Percentiles rank a stretch among this genome's conserved stretches.
phyloP scores from a whole-genome alignment of 768 basidiomycete species.

The Termitomyces sp. region DNA sequence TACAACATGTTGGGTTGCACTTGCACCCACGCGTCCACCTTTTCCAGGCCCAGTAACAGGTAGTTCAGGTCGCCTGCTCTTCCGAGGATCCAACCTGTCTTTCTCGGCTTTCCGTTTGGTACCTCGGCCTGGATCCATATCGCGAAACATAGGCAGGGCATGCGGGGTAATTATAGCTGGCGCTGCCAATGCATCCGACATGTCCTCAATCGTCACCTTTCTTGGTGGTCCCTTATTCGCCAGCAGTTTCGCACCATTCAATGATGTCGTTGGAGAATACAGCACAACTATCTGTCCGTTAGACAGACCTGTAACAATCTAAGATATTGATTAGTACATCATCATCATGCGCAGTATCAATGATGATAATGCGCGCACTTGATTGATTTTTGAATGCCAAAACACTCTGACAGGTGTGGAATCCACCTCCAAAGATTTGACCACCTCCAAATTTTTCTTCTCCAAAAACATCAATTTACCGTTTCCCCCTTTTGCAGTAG shows the following conservation, averaged over 20 bases:
- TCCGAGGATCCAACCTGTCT: conserved; percentile 82
- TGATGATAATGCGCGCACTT: conserved; percentile 44
- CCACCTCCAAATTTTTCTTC: conserved; percentile 64
- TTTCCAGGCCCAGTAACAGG: conserved; percentile 91
- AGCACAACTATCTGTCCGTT: conserved; percentile 85
- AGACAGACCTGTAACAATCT: conserved; percentile 87
- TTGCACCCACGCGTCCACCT: conserved; percentile 93
- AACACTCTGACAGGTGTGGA: conserved; percentile 82
- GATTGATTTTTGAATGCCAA: conserved; percentile 98
- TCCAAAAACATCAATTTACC: conserved; percentile 73
- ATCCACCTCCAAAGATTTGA: conserved; percentile 61
- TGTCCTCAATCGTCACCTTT: conserved; percentile 79
- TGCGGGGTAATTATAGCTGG: conserved; percentile 92
- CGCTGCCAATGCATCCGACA: conserved; percentile 79
- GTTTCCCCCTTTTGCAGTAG: conserved; percentile 56
- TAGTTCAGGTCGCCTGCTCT: conserved; percentile 87
- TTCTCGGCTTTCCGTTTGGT: conserved; percentile 89
- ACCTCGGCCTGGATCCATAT: conserved; percentile 65
- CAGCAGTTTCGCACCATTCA: conserved; percentile 88
- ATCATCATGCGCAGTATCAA: conserved; percentile 1
- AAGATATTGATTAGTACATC: conserved; percentile 6
- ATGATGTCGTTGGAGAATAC: conserved; percentile 86
- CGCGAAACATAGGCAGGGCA: conserved; percentile 88
- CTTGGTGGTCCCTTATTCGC: conserved; percentile 82
- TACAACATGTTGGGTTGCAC: conserved; percentile 95